Evolutionary conservation across 1,284 basidiomycete species (phyloP).

Genomic region (Heterobasidion parviporum): DNA sequence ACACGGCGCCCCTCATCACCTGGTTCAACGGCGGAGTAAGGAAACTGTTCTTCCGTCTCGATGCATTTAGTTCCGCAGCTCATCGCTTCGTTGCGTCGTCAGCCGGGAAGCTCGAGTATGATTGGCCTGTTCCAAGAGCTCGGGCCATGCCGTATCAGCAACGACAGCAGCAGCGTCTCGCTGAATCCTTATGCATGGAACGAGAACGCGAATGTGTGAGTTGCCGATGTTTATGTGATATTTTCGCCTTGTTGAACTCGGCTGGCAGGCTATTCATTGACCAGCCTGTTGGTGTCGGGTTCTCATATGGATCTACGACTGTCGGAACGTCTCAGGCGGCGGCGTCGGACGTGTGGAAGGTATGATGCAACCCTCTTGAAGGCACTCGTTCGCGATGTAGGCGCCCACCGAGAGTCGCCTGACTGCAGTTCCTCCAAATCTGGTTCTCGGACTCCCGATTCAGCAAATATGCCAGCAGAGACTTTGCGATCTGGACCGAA

Average conservation of each 20-base stretch:
- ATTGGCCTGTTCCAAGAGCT: conserved; percentile 61
- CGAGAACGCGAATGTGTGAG: conserved; percentile 39
- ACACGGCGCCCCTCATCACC: conserved; percentile 48
- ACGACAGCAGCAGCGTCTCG: conserved; percentile 41
- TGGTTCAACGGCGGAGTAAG: conserved; percentile 63
- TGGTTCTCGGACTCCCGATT: conserved; percentile 54
- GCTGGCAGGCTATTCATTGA: conserved; percentile 37
- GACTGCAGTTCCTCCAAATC: conserved; percentile 47
- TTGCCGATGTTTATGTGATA: not conserved
- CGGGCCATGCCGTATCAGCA: conserved; percentile 55
- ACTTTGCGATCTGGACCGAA: conserved; percentile 58
- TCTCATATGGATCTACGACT: conserved; percentile 43
- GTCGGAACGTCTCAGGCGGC: conserved; percentile 47
- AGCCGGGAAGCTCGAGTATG: conserved; percentile 61
- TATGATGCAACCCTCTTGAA: conserved; percentile 19
- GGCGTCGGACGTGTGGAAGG: conserved; percentile 48
- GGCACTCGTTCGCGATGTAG: not conserved
- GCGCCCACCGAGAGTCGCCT: conserved; percentile 18
- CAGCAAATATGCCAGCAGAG: conserved; percentile 37
- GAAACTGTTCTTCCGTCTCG: conserved; percentile 2
- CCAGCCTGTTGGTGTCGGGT: conserved; percentile 58
- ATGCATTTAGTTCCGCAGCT: not conserved
- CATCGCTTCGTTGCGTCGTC: not conserved
- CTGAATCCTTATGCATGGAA: conserved; percentile 62
- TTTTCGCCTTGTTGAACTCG: conserved; percentile 37